Evolutionary conservation across 352 stramenopile genomes (phyloP), one percentile per base, ranked within the genome.

Genomic region (Phytophthora pinifolia): DNA sequence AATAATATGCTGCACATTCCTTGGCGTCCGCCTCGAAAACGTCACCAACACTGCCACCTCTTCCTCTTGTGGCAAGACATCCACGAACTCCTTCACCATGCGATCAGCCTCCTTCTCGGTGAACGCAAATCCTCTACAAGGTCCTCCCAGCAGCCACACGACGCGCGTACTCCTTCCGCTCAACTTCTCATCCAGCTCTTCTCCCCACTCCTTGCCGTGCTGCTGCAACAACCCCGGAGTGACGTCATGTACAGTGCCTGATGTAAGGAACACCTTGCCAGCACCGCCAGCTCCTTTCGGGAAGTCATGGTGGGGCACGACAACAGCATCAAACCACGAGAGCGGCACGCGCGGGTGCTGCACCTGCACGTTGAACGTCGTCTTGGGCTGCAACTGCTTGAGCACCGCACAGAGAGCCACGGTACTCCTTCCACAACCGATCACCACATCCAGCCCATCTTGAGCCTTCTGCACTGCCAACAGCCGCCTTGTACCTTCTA

Each of bases 281-380:
- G 53, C 44, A 15, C 33, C 20, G 10, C 33, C 20, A 38, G 17
- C 13, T n/a, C 27, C 54, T 3, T 7, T 30, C 6, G 46, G 7
- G 13, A 86, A 75, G 46, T 92, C 82, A 45, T 92, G 82, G 14
- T 60, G 65, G 9, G 82, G 82, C 12, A 58, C 67, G 8, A 92
- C 50, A 2, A 92, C 72, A 4, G 79, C 80, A 53, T 88, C 67
- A 25, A 90, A 90, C 38, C 74, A 76, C 9, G 45, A 15, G 25
- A 92, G 38, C 1, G 65, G 56, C 27, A 80, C 72, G 9, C 78
- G 76, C 14, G 82, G 82, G 39, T 92, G 82, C 54, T 92, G 78
- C 54, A 92, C 86, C 57, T 92, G 82, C 38, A 92, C 72, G 63
- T 83, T 86, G 41, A 83, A 85, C 12, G 76, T 56, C 29, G 29